These are phyloP conservation scores for Lophiotrema nucula DNA, from an alignment of 495 filamentous ascomycete species.

Conservation along the genomic window DNA sequence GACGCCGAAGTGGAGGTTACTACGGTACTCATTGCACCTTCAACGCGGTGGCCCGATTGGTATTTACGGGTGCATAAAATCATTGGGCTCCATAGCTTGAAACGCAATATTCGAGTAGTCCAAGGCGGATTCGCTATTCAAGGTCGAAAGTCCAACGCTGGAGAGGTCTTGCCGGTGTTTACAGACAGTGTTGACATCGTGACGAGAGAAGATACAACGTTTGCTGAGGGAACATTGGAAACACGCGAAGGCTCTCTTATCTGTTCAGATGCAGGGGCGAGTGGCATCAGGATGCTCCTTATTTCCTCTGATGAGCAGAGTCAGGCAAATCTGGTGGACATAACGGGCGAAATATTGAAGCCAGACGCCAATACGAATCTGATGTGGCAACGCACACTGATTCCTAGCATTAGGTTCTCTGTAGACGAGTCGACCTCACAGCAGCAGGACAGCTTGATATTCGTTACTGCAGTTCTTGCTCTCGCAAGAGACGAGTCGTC, in stretches of 20 bases:
- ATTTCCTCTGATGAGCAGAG: not conserved
- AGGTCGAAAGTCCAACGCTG: not conserved
- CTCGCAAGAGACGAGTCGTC: too few relatives aligned
- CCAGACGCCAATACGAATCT: conserved; percentile 24
- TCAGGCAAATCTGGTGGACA: not conserved
- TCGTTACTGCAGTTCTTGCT: too few relatives aligned
- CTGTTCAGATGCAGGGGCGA: conserved; percentile 14
- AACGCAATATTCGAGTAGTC: not conserved
- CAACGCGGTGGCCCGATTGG: conserved; percentile 14
- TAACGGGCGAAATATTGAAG: conserved; percentile 5
- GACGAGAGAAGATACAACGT: not conserved
- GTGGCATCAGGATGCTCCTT: conserved; percentile 1
- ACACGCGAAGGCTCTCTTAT: not conserved
- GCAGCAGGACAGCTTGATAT: too few relatives aligned
- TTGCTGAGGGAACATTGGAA: conserved; percentile 3
- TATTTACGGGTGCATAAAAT: conserved; percentile 8
- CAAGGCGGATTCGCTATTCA: conserved; percentile 20
- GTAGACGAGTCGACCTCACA: too few relatives aligned
- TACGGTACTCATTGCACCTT: conserved; percentile 10
- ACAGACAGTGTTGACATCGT: not conserved
- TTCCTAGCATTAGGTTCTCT: conserved; percentile 2
- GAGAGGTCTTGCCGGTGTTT: conserved; percentile 4
- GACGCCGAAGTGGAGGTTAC: conserved; percentile 4
- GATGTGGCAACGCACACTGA: conserved; percentile 22
- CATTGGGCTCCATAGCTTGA: not conserved